Percentiles rank a stretch among this genome's conserved stretches.
Evolutionary conservation across 768 basidiomycete genomes (phyloP).

Genomic region (Podaxis mareebaensis): DNA sequence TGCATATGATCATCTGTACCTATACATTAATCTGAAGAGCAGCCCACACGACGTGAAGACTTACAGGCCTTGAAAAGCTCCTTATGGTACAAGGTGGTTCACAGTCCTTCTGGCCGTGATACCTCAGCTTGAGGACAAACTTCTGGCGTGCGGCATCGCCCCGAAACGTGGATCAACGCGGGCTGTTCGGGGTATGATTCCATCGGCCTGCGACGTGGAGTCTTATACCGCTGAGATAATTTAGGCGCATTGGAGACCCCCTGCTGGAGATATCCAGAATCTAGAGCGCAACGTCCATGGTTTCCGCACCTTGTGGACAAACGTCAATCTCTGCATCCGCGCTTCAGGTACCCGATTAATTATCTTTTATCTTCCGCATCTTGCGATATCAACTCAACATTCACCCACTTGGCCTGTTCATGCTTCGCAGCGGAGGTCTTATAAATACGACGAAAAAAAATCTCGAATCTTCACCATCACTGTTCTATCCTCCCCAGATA

Average conservation of each 20-base stretch:
- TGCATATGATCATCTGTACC: not conserved
- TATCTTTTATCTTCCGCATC: not conserved
- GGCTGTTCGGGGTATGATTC: not conserved
- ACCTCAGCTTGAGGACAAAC: not conserved
- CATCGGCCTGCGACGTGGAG: not conserved
- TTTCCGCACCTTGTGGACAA: not conserved
- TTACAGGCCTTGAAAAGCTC: not conserved
- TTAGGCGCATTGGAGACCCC: not conserved
- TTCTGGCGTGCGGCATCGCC: not conserved
- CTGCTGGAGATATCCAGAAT: not conserved
- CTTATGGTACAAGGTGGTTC: not conserved
- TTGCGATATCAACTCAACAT: not conserved
- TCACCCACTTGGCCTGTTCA: not conserved
- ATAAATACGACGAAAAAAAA: not conserved
- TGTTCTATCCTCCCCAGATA: not conserved
- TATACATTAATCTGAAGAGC: not conserved
- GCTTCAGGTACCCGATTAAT: not conserved
- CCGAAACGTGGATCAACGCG: not conserved
- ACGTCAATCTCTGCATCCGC: not conserved
- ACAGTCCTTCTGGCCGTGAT: not conserved
- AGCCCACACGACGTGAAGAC: not conserved
- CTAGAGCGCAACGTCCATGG: not conserved
- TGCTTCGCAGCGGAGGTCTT: not conserved
- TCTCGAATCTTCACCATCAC: not conserved
- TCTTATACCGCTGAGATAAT: not conserved